Base-by-base conservation (phyloP, 768 basidiomycete species). In the Russula griseocarnosa region DNA sequence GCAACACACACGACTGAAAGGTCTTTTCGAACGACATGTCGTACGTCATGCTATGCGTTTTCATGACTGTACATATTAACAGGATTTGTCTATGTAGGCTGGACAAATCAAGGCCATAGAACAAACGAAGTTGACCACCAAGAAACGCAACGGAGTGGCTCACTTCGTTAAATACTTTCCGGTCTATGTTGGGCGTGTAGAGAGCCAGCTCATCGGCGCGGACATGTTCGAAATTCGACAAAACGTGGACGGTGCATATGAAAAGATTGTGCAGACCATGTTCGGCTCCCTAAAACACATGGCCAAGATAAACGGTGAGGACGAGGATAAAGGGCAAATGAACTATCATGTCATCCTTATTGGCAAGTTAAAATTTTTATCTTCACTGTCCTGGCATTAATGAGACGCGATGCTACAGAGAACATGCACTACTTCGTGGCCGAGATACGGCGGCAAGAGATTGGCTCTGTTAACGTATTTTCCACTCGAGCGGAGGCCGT, bases 331-430 rank as follows among this genome's bases (percentile, higher is more conserved):
- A 75, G 94, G 94, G 0, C 94, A 96, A 71, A 81, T 98, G 58
- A 98, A 98, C 74, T 97, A 93, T 68, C 94, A 97, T 72, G 92
- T 98, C 69, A 88, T 96, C 70, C 80, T 98, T 65, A 89, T 98
- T 61, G 96, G 96, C 95, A 70, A 70, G 89, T 74, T 38, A 6
- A 8, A 47, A 9, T 49, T n/a, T 54, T 22, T 49, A 11, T 66
- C 30, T 51, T 49, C 28, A n/a, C 8, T 20, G 7, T 26, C 44
- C 7, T 36, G 11, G 11, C 20, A 24, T 36, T 18, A 16, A 60
- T 20, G 22, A 56, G 18, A 30, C 11, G 46, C 0, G 26, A 24
- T 32, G 13, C 11, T 32, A 2, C 71, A 98, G 96, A 97, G 75
- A 98, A 98, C 72, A 97, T 96, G 94, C 90, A 95, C 67, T 87